Percentiles rank a stretch among this genome's conserved stretches.
phyloP scores from a whole-genome alignment of 495 filamentous ascomycete genomes.

The Parathielavia appendiculata region DNA sequence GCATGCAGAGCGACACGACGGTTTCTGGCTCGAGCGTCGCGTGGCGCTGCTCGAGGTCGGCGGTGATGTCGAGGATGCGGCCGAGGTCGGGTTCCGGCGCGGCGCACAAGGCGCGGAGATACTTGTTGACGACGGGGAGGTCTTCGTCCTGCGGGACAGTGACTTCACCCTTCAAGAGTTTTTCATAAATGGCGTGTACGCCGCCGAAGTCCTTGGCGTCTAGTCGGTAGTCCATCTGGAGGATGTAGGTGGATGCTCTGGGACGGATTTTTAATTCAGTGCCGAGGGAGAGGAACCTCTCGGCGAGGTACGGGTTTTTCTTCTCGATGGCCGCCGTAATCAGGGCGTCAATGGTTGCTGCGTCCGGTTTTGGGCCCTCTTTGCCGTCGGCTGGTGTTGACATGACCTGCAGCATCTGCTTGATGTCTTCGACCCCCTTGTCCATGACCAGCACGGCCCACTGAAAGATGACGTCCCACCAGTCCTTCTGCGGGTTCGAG shows the following conservation, averaged over 20 bases:
- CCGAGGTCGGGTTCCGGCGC: constrained; percentile 51
- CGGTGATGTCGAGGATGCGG: constrained; percentile 64
- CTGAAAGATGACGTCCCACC: constrained; percentile 66
- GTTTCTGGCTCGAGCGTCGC: constrained; percentile 65
- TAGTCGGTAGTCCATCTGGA: constrained; percentile 72
- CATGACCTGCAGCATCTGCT: constrained; percentile 62
- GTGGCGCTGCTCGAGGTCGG: constrained; percentile 68
- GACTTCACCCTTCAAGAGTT: constrained; percentile 47
- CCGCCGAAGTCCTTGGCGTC: constrained; percentile 62
- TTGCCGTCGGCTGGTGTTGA: constrained; percentile 31
- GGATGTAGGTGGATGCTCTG: constrained; percentile 59
- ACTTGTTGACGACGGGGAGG: constrained; percentile 62
- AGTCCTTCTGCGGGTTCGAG: constrained; percentile 42
- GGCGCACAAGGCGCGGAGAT: constrained; percentile 67
- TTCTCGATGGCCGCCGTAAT: constrained; percentile 67
- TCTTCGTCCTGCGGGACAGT: constrained; percentile 49
- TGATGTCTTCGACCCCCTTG: constrained; percentile 63
- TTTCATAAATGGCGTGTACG: constrained; percentile 57
- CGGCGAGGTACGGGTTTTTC: constrained; percentile 64
- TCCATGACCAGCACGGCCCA: constrained; percentile 68
- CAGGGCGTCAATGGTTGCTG: constrained; percentile 67
- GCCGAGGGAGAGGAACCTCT: constrained; percentile 63
- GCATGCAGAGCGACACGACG: constrained; percentile 59
- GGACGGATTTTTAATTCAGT: constrained; percentile 57
- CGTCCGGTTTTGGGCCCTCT: constrained; percentile 49